A percentile compares a stretch with the other conserved stretches of the same genome.
Conservation (phyloP, 2,329 filamentous ascomycete genomes). For the Atkinsonella hypoxylon region DNA sequence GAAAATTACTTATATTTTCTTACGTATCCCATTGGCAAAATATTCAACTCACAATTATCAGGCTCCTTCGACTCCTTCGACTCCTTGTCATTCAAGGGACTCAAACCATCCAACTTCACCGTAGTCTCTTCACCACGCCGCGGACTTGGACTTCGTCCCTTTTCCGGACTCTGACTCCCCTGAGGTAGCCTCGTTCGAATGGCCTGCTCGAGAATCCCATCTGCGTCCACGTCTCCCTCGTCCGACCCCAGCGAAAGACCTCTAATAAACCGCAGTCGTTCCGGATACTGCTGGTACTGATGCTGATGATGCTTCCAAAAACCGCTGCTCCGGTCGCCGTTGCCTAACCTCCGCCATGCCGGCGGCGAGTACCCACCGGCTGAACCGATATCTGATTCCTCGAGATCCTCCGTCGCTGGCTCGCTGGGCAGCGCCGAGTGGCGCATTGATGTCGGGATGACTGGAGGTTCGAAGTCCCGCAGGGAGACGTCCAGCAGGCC, state of each 20-base stretch:
- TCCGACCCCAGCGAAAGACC: constrained; percentile 17
- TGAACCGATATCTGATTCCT: constrained; percentile 35
- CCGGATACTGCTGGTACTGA: background rate
- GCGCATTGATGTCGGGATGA: constrained; percentile 21
- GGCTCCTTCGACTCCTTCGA: constrained; percentile 17
- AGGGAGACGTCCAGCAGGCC: constrained; percentile 39
- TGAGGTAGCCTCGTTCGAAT: constrained; percentile 42
- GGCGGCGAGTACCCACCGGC: constrained; percentile 47
- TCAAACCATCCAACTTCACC: constrained; percentile 22
- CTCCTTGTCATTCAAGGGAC: constrained; percentile 12
- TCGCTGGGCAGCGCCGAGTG: constrained; percentile 24
- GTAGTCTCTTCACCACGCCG: constrained; percentile 30
- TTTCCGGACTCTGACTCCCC: constrained; percentile 45
- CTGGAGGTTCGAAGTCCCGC: constrained; percentile 42
- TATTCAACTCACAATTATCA: constrained; percentile 36
- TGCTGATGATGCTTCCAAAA: constrained; percentile 35
- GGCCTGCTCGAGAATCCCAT: constrained; percentile 36
- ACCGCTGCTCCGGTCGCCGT: constrained; percentile 44
- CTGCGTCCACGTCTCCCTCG: constrained; percentile 16
- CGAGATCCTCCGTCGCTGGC: constrained; percentile 24
- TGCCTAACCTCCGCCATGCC: constrained; percentile 48
- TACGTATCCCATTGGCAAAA: too few species aligned
- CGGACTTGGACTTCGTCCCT: constrained; percentile 34
- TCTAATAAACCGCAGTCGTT: constrained; percentile 5
- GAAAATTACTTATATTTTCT: too few species aligned